Evolutionary conservation across 2,329 filamentous ascomycete genomes (phyloP), one percentile per base, ranked within the genome.

Genomic region (Arthrobotrys pseudoclavata): DNA sequence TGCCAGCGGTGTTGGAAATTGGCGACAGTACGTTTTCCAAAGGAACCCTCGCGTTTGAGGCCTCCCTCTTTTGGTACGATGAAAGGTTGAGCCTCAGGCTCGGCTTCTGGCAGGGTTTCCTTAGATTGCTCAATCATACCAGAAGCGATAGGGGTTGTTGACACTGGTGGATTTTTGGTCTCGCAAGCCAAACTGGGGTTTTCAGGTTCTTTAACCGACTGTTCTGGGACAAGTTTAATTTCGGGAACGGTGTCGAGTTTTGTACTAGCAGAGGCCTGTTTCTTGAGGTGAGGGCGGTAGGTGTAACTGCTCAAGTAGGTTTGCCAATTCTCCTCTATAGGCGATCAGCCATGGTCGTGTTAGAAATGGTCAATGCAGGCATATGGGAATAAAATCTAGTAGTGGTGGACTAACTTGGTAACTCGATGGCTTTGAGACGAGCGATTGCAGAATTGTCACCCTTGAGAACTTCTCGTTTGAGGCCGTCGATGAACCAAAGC

Each of bases 401-500:
- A 9, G 2, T 15, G 22, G 20, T 4, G 29, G n/a, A 63, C 70
- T 62, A 24, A 77, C 74, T 31, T n/a, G 29, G 48, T 3, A 34
- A 26, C 34, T 77, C 74, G 15, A 70, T 55, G 5, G 64, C 29
- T 18, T 55, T 50, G 4, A 67, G 5, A 1, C 20, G 31, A 3
- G 18, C 7, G 0, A 52, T 6, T 9, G 74, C 50, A 5, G 67
- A 26, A 6, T 24, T 29, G 42, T 76, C 31, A 22, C 72, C 72
- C 15, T 50, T 50, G 20, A 76, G 45, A 34, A 40, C 66, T 9
- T 70, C 7, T 15, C 64, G 61, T 18, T 77, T 77, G n/a, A 71
- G 52, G 9, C 62, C 61, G 3, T 45, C 52, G 31, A 77, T n/a
- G 53, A 37, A 63, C 74, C 74, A 77, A 7, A 77, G 20, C 26